These are phyloP conservation scores for Cyclostephanos tholiformis DNA, from an alignment of 108 stramenopile genomes.

Conservation along the genomic window DNA sequence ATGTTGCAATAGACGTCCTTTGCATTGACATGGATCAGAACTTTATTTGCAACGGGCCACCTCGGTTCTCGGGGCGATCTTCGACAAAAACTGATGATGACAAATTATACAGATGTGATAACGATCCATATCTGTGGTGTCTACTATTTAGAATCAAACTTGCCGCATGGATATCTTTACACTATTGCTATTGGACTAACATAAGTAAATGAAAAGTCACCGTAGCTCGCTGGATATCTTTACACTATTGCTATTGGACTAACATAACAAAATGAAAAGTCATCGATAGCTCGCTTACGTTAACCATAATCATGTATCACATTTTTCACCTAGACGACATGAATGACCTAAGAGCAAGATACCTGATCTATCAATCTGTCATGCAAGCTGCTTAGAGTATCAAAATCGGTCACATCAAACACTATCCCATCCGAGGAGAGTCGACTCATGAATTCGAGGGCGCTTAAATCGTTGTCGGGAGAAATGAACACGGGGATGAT, in stretches of 20 bases:
- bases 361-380: conserved; percentile 40
- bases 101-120: no score
- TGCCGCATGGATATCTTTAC: no score
- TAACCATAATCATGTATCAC: not conserved
- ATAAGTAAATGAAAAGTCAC: not conserved
- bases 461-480: conserved; percentile 2
- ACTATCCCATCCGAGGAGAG: conserved; percentile 33
- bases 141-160: no score
- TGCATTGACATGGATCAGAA: no score
- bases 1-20: no score
- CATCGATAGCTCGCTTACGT: not conserved
- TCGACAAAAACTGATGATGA: no score
- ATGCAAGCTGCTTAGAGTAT: conserved; percentile 23
- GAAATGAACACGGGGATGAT: conserved; percentile 47
- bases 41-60: no score
- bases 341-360: conserved; percentile 32
- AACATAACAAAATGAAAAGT: not conserved
- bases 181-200: no score
- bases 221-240: no score
- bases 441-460: conserved; percentile 23
- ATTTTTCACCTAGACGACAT: not conserved
- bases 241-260: no score
- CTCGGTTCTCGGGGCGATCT: no score
- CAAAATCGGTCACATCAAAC: conserved; percentile 46
- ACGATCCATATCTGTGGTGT: no score